Conservation (phyloP, 352 stramenopile species). For the Phytophthora melonis region DNA sequence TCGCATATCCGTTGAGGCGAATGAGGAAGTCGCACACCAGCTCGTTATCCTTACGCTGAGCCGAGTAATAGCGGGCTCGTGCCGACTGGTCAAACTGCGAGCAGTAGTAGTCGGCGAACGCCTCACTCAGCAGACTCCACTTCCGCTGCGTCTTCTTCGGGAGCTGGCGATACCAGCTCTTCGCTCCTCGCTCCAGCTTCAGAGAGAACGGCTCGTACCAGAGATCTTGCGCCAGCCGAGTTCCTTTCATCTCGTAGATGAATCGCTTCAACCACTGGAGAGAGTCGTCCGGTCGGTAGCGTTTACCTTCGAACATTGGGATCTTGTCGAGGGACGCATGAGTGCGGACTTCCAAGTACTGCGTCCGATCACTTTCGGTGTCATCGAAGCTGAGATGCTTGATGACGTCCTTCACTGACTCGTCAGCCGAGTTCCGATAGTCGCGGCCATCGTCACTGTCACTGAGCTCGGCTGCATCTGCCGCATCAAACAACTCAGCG, state of each 20-base stretch:
- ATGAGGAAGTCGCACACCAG: not conserved
- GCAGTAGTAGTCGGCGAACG: not conserved
- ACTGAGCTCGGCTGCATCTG: too few species aligned
- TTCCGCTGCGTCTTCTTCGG: too few species aligned
- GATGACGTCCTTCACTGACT: too few species aligned
- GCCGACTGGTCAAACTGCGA: not conserved
- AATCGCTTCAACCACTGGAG: slow-evolving; percentile 20
- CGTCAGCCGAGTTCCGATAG: too few species aligned
- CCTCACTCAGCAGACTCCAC: not conserved
- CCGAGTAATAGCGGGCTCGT: not conserved
- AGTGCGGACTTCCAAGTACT: not conserved
- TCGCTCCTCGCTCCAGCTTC: not conserved
- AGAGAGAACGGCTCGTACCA: slow-evolving; percentile 19
- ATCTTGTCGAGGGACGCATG: not conserved
- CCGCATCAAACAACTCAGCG: too few species aligned
- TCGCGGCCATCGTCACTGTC: too few species aligned
- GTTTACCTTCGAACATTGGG: too few species aligned
- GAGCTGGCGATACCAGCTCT: too few species aligned
- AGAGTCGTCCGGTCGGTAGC: not conserved
- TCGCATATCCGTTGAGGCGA: not conserved
- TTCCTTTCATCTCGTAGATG: slow-evolving; percentile 27
- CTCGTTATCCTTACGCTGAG: not conserved
- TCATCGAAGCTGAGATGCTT: too few species aligned
- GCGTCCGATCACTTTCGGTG: too few species aligned
- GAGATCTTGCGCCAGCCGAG: not conserved